These are phyloP conservation scores for Backusella macrospora DNA, from an alignment of 192 early-diverging fungal species.

Conservation along the genomic window DNA sequence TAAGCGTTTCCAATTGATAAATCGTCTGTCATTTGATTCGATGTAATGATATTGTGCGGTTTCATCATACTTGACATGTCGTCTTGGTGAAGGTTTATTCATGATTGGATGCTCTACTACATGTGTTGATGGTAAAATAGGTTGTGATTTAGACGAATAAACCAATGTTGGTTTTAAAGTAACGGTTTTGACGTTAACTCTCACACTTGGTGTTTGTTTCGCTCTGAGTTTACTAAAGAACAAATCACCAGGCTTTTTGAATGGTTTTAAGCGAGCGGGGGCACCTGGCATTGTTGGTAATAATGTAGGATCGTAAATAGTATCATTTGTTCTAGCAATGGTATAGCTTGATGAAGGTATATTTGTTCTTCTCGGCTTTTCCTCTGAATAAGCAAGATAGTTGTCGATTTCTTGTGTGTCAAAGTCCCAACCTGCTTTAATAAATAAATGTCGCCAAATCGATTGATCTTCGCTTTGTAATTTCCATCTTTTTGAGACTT, in stretches of 20 bases:
- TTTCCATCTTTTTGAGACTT: constrained; percentile 64
- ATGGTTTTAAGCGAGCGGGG: constrained; percentile 12
- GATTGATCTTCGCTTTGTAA: constrained; percentile 60
- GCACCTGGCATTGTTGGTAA: constrained; percentile 27
- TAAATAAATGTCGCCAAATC: constrained; percentile 62
- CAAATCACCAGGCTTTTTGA: constrained; percentile 10
- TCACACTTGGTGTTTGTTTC: background rate
- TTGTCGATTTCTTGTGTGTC: constrained; percentile 24
- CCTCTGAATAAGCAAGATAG: constrained; percentile 18
- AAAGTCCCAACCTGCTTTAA: constrained; percentile 22
- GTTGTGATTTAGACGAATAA: constrained; percentile 42
- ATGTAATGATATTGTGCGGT: constrained; percentile 40
- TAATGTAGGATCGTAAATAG: constrained; percentile 19
- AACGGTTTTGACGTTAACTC: background rate
- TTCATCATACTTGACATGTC: constrained; percentile 33
- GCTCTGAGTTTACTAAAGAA: constrained; percentile 11
- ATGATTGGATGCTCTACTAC: constrained; percentile 1
- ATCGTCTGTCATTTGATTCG: constrained; percentile 40
- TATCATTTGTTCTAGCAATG: constrained; percentile 12
- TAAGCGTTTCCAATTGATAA: constrained; percentile 75
- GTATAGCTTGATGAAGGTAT: constrained; percentile 8
- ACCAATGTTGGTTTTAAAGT: constrained; percentile 7
- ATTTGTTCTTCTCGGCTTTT: background rate
- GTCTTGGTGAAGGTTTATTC: constrained; percentile 9
- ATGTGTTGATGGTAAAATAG: constrained; percentile 72